phyloP scores from a whole-genome alignment of 768 basidiomycete genomes.

The Rhodotorula taiwanensis region DNA sequence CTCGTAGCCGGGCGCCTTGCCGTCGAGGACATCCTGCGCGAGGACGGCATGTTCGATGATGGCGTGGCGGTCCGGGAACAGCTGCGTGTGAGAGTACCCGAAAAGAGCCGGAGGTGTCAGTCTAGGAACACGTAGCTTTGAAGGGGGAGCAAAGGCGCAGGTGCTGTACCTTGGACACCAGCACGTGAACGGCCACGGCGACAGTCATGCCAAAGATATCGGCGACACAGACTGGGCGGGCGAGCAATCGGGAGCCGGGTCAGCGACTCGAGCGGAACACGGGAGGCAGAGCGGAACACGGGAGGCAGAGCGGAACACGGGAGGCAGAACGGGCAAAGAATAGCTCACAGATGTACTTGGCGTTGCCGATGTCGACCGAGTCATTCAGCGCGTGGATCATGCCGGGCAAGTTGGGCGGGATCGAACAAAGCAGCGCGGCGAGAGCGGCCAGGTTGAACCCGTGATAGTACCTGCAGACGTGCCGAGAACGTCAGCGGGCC shows the following conservation, averaged over 20 bases:
- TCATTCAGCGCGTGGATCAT: slow-evolving; percentile 67
- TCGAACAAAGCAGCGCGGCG: slow-evolving; percentile 60
- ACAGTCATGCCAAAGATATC: slow-evolving; percentile 12
- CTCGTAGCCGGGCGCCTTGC: slow-evolving; percentile 28
- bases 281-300: not conserved
- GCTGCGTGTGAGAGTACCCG: not conserved
- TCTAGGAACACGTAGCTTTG: no score
- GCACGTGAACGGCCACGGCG: slow-evolving; percentile 2
- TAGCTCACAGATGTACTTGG: slow-evolving; percentile 23
- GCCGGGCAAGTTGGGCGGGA: slow-evolving; percentile 68
- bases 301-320: not conserved
- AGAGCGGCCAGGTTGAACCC: slow-evolving; percentile 67
- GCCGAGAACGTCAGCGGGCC: no score
- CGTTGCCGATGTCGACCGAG: slow-evolving; percentile 54
- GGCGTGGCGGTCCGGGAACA: slow-evolving; percentile 26
- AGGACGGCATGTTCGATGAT: slow-evolving; percentile 24
- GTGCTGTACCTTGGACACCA: slow-evolving; percentile 3
- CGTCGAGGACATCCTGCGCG: slow-evolving; percentile 27
- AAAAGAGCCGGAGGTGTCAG: no score
- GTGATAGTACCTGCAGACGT: slow-evolving; percentile 45
- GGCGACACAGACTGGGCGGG: slow-evolving; percentile 9
- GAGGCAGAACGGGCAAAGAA: not conserved
- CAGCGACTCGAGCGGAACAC: not conserved
- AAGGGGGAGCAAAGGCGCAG: not conserved
- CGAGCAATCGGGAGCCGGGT: not conserved